Percentiles rank a stretch among this genome's conserved stretches.
Evolutionary conservation across 306 rosid species (phyloP).

Genomic region (Pyrus betulifolia): DNA sequence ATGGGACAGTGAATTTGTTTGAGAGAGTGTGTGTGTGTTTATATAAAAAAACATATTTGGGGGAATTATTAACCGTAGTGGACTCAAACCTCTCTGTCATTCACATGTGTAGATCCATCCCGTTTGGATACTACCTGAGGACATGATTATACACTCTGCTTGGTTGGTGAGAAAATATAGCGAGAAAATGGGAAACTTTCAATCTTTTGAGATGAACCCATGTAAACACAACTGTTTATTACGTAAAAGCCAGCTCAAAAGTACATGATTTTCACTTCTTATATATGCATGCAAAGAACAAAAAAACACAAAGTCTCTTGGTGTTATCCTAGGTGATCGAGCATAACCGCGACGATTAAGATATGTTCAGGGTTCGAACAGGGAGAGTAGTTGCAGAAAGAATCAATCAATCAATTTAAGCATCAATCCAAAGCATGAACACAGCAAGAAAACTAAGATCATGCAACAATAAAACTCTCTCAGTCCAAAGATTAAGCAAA

Average conservation of each 20-base stretch:
- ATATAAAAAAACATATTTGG: not conserved
- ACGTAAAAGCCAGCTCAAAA: not conserved
- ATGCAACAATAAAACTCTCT: not conserved
- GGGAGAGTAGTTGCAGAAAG: too few species aligned
- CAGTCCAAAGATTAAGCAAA: not conserved
- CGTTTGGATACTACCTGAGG: not conserved
- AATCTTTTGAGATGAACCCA: not conserved
- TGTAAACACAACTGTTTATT: not conserved
- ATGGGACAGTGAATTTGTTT: not conserved
- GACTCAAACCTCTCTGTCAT: constrained; percentile 19
- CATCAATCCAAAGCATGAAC: not conserved
- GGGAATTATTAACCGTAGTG: not conserved
- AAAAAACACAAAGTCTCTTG: not conserved
- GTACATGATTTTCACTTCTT: not conserved
- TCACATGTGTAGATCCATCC: constrained; percentile 33
- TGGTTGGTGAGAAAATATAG: constrained; percentile 17
- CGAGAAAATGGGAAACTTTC: not conserved
- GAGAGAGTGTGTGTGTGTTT: not conserved
- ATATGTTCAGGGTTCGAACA: too few species aligned
- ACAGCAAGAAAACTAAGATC: too few species aligned
- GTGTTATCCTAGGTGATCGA: too few species aligned
- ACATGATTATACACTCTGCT: constrained; percentile 1
- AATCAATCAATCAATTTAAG: not conserved
- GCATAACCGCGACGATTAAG: too few species aligned
- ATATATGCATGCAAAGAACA: not conserved